These are phyloP conservation scores for Phytophthora boehmeriae DNA, from an alignment of 352 stramenopile genomes.

Conservation along the genomic window DNA sequence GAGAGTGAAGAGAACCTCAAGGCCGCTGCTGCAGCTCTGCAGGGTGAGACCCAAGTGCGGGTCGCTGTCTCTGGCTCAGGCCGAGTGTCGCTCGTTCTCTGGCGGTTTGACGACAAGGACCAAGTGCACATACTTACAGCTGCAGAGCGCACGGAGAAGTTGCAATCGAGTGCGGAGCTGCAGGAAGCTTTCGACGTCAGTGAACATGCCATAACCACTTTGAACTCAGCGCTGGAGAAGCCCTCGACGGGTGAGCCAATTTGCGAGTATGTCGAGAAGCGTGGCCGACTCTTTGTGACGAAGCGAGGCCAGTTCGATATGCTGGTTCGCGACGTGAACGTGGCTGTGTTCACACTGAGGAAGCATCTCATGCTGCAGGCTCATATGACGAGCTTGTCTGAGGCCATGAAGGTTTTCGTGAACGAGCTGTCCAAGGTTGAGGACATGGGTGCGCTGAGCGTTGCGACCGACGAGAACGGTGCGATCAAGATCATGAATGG, in stretches of 20 bases:
- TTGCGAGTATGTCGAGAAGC: slow-evolving; percentile 42
- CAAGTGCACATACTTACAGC: slow-evolving; percentile 37
- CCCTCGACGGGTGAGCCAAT: slow-evolving; percentile 29
- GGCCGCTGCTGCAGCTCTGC: slow-evolving; percentile 45
- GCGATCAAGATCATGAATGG: slow-evolving; percentile 50
- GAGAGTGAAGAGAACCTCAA: slow-evolving; percentile 65
- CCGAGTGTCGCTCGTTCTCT: slow-evolving; percentile 39
- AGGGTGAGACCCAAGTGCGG: slow-evolving; percentile 53
- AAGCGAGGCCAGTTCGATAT: slow-evolving; percentile 28
- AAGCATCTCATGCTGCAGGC: slow-evolving; percentile 50
- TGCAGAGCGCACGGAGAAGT: slow-evolving; percentile 24
- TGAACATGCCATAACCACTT: slow-evolving; percentile 21
- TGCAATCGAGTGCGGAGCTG: slow-evolving; percentile 18
- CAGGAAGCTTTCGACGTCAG: slow-evolving; percentile 16
- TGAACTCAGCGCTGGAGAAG: slow-evolving; percentile 46
- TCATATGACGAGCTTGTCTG: slow-evolving; percentile 37
- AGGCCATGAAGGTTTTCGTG: slow-evolving; percentile 48
- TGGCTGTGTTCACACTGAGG: slow-evolving; percentile 31
- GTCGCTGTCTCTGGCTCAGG: slow-evolving; percentile 28
- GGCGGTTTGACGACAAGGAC: slow-evolving; percentile 56
- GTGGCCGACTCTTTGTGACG: slow-evolving; percentile 35
- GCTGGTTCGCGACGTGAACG: slow-evolving; percentile 28
- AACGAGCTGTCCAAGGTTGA: slow-evolving; percentile 52
- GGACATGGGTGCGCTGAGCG: slow-evolving; percentile 38
- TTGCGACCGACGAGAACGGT: slow-evolving; percentile 46